Evolutionary conservation across 1,284 basidiomycete species (phyloP), one percentile per base, ranked within the genome.

Genomic region (Ceratobasidium sp.): DNA sequence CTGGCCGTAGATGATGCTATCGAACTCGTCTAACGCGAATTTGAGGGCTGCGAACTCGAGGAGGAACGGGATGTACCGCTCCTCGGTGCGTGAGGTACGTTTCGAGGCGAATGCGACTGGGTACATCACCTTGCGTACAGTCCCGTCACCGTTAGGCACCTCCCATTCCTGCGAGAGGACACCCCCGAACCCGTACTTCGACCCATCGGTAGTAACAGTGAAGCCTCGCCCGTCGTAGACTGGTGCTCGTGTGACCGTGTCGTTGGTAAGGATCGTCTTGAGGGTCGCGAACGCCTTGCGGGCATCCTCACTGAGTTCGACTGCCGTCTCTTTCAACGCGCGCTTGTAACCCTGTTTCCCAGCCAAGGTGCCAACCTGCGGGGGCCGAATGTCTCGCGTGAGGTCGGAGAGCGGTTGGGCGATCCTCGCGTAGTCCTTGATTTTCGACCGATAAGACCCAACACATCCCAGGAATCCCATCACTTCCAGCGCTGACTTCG

Each of bases 161-260:
- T 63, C 57, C 51, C 56, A 75, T 31, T 72, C 72, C 36, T 65
- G 77, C 6, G 47, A 48, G 6, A 66, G 65, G 7, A 82, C 79
- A 1, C 78, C 83, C 0, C 80, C 83, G 75, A 84, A 84, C 2
- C 80, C 82, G 24, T 80, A 77, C 36, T 79, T 80, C 2, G 80
- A 83, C 0, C 82, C 82, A 59, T 85, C 84, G 0, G 82, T 82
- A 0, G 83, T 84, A 27, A 85, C 57, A 0, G 81, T 79, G 77
- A 84, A 85, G 2, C 78, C 77, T 0, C 80, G 76, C 8, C 76
- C 76, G 1, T 83, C 83, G 67, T 84, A 79, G 81, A 47, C 64
- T 59, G 19, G 82, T 80, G 14, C 67, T 77, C 33, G 73, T 33
- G 83, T 76, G 0, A 84, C 76, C 0, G 84, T 83, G 48, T 83